Percentiles rank a stretch among this genome's conserved stretches.
These are phyloP conservation scores for Cornus controversa DNA, from an alignment of 148 eudicot genomes.

Conservation along the genomic window DNA sequence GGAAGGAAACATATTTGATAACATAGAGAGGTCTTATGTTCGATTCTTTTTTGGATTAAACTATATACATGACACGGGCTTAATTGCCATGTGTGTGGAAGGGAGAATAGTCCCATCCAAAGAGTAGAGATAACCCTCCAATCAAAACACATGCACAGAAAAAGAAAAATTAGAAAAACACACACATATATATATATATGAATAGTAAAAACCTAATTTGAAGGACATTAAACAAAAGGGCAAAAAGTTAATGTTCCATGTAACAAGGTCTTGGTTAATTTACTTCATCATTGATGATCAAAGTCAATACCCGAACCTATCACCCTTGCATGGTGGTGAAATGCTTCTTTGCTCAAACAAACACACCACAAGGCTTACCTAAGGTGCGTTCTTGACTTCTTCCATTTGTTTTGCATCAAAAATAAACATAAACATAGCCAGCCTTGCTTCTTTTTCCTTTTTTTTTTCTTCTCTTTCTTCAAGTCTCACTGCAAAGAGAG, in stretches of 20 bases:
- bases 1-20: too few species aligned
- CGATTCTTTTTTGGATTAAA: too few species aligned
- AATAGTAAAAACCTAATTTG: neutral
- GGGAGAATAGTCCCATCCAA: too few species aligned
- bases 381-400: constrained; percentile 98
- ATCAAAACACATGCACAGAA: too few species aligned
- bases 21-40: too few species aligned
- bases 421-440: constrained; percentile 8
- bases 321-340: constrained; percentile 34
- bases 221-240: constrained; percentile 10
- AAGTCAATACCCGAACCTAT: constrained; percentile 88
- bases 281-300: constrained; percentile 21
- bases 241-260: neutral
- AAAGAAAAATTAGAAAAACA: neutral
- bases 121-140: too few species aligned
- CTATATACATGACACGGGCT: too few species aligned
- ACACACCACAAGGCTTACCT: constrained; percentile 37
- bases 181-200: neutral
- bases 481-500: constrained; percentile 8
- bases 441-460: neutral
- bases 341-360: neutral
- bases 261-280: constrained; percentile 13
- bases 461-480: constrained; percentile 4
- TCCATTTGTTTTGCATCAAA: constrained; percentile 23
- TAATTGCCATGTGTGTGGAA: too few species aligned